Evolutionary conservation across 1,284 basidiomycete genomes (phyloP).

Genomic region (Cryptococcus depauperatus): DNA sequence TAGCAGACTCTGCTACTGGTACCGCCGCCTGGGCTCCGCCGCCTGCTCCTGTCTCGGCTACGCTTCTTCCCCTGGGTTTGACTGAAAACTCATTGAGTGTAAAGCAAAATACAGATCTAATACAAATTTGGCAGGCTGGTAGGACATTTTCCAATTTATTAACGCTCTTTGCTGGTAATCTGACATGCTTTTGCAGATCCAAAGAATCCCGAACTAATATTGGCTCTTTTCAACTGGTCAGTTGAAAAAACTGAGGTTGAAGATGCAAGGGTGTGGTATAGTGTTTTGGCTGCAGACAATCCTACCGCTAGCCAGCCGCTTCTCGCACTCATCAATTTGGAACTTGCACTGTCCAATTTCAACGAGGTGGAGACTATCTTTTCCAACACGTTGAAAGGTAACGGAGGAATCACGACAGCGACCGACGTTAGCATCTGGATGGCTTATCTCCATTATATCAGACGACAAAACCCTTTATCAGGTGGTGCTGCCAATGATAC

Average conservation of each 20-base stretch:
- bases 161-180: not conserved
- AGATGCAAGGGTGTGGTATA: constrained; percentile 43
- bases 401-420: constrained; percentile 36
- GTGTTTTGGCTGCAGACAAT: constrained; percentile 30
- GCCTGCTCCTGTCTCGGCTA: not conserved
- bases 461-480: constrained; percentile 41
- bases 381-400: constrained; percentile 35
- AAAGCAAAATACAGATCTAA: constrained; percentile 21
- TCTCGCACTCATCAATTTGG: constrained; percentile 41
- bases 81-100: constrained; percentile 31
- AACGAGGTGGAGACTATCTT: constrained; percentile 38
- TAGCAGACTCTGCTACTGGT: not conserved
- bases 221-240: constrained; percentile 46
- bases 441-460: constrained; percentile 46
- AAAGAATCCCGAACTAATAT: constrained; percentile 16
- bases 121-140: constrained; percentile 26
- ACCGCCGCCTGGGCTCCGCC: not conserved
- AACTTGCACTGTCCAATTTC: constrained; percentile 42
- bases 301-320: too few relatives aligned
- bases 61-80: constrained; percentile 22
- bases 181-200: constrained; percentile 35
- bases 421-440: constrained; percentile 45
- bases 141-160: constrained; percentile 5
- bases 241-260: constrained; percentile 40
- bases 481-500: constrained; percentile 42